Conservation (phyloP, 805 yeast species). For the Pichia heedii region DNA sequence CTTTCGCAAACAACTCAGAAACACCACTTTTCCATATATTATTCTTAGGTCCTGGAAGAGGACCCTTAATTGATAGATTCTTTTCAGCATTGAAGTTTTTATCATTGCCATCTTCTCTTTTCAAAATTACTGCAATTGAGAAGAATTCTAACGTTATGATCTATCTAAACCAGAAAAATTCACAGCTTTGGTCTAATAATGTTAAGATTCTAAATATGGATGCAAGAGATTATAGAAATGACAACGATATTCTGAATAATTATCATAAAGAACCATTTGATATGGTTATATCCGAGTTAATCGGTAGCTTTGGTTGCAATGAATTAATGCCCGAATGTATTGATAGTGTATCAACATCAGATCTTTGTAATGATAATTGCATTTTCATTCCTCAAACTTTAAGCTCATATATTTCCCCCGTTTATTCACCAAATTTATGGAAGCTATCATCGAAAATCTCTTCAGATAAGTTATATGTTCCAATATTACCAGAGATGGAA, state of each 20-base stretch:
- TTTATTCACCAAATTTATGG: slow-evolving; percentile 47
- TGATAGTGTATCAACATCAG: slow-evolving; percentile 28
- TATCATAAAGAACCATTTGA: background rate
- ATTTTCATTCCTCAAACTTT: slow-evolving; percentile 56
- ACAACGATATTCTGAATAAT: background rate
- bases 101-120: slow-evolving; percentile 16
- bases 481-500: slow-evolving; percentile 28
- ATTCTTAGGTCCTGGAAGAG: slow-evolving; percentile 84
- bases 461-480: slow-evolving; percentile 23
- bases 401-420: slow-evolving; percentile 56
- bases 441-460: slow-evolving; percentile 20
- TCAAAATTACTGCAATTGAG: slow-evolving; percentile 55
- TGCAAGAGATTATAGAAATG: slow-evolving; percentile 40
- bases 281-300: slow-evolving; percentile 66
- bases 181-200: slow-evolving; percentile 40
- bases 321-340: slow-evolving; percentile 83
- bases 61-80: slow-evolving; percentile 60
- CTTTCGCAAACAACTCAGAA: background rate
- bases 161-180: slow-evolving; percentile 40
- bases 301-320: slow-evolving; percentile 91
- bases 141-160: slow-evolving; percentile 56
- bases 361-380: slow-evolving; percentile 34
- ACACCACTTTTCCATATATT: slow-evolving; percentile 28
- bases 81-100: slow-evolving; percentile 33
- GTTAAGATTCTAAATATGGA: slow-evolving; percentile 51